Evolutionary conservation across 2,329 filamentous ascomycete species (phyloP), one percentile per base, ranked within the genome.

Genomic region (Ambrosiella beaveri): DNA sequence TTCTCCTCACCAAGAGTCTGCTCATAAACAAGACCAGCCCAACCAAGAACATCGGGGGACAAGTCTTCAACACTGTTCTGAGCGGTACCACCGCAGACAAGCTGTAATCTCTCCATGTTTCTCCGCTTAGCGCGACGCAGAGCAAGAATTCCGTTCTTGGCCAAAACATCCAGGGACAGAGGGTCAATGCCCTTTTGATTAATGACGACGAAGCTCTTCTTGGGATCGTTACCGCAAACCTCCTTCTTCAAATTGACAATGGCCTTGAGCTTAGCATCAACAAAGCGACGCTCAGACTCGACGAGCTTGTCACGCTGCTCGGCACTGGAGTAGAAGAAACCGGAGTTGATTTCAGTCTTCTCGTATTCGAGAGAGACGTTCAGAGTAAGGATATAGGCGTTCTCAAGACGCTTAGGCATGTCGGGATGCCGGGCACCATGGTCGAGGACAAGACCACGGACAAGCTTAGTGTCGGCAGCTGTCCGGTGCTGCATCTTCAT

Each of bases 401-500:
- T 96, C 72, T 95, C 88, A 37, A 98, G 82, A 60, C 86, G 80
- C 76, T 95, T 97, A 7, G 93, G 88, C 93, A 98, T 98, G 68
- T 98, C 93, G 2, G 93, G 93, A 72, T 98, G 93, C 67, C 93
- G 82, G 11, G 93, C 90, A 64, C 93, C 93, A 71, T 98, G 93
- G 67, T 98, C 93, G 61, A 98, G 75, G 8, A 88, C 93, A 60
- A 98, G 77, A 61, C 93, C 93, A 63, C 86, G 83, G 70, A 98
- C 96, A 61, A 98, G 81, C 71, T 95, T 89, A 59, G 93, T 98
- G 71, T 98, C 93, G 38, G 93, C 88, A 60, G 91, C 90, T 56
- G 88, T 89, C 65, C 91, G 86, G 75, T 98, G 93, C 75, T 98
- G 93, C 91, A 98, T 97, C 71, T 95, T 97, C 93, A 98, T 98